Evolutionary conservation across 768 basidiomycete genomes (phyloP), one percentile per base, ranked within the genome.

Genomic region (Boletus insuetus): DNA sequence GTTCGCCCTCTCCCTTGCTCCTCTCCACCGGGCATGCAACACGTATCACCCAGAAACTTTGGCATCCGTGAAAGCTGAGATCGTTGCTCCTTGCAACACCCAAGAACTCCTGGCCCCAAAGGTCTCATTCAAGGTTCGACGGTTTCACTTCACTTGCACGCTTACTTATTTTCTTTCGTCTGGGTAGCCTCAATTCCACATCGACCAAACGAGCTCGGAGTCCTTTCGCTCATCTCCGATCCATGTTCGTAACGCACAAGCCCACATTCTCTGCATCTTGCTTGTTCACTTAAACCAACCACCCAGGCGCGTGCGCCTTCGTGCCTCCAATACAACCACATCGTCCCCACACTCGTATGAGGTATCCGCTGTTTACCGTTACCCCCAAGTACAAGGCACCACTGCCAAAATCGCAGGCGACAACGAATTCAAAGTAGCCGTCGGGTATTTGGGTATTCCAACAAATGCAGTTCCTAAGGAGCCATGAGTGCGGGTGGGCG

Each of bases 311-410:
- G 0, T 78, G 85, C 1, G 85, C 83, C 4, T 75, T 89, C 19
- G 77, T 84, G 85, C 14, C 79, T 90, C 16, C 84, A 89, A 66
- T 74, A 79, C 13, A 87, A 90, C 68, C 82, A 85, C 61, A 75
- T 87, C 68, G 84, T 79, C 53, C 84, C 87, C 4, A 65, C 70
- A 8, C 65, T 90, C 39, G n/a, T n/a, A n/a, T n/a, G n/a, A n/a
- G n/a, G 77, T 91, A 4, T 87, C 89, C 8, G 77, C 85, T 0
- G 90, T 89, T 69, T 89, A 89, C 62, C 82, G 86, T 24, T 89
- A 78, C 61, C 77, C 90, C 26, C 87, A 90, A 72, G 84, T 86
- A 0, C 88, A 87, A 69, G 82, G 82, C 6, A 51, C 65, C 10
- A 69, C 68, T 3, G 75, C 80, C 1, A 86, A 89, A 64, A 76